Base-by-base conservation (phyloP, 805 yeast species). In the Zygotorulaspora chibaensis region DNA sequence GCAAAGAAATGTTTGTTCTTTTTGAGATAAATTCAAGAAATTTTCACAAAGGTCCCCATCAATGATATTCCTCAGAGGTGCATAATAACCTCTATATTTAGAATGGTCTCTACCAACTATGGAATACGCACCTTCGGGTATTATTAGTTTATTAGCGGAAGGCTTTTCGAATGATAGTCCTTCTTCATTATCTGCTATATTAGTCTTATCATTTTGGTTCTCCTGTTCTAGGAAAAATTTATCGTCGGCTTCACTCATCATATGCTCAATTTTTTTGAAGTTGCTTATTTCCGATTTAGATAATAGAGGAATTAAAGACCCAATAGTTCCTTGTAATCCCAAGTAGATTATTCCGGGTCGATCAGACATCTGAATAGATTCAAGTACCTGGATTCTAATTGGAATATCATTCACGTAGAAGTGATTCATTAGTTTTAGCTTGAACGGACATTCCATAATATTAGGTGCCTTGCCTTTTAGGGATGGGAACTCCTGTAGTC, bases 41-140 rank as follows among this genome's bases (percentile, higher is more conserved):
- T 65, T 61, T 56, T 88, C 96, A 39, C 91, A 70, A 12, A 87
- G 69, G 60, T 93, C 98, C 8, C 99, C 99, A 66, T 93, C 97
- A 34, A 93, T 74, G 2, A 85, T 81, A 40, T 79, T 75, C 51
- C 81, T 83, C 2, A 75, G 77, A 0, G 97, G 96, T n/a, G 79
- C 80, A 61, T 87, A 88, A 58, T 83, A 84, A 42, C 97, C 75
- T 45, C 97, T 68, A 61, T 74, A 90, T 46, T 75, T 76, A 51
- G 77, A 48, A 46, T 82, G 86, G 51, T 84, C 84, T 46, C 93
- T 72, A 0, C 84, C 91, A 2, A 81, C 71, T n/a, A 80, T 45
- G 3, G 75, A 50, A 37, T 50, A 55, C 8, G 57, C 47, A 6
- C 68, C 68, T 44, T 64, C 66, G 2, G 55, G 46, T 17, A 41